These are phyloP conservation scores for Echinochloa phyllopogon DNA, from an alignment of 176 grass and related monocot genomes.

Conservation along the genomic window DNA sequence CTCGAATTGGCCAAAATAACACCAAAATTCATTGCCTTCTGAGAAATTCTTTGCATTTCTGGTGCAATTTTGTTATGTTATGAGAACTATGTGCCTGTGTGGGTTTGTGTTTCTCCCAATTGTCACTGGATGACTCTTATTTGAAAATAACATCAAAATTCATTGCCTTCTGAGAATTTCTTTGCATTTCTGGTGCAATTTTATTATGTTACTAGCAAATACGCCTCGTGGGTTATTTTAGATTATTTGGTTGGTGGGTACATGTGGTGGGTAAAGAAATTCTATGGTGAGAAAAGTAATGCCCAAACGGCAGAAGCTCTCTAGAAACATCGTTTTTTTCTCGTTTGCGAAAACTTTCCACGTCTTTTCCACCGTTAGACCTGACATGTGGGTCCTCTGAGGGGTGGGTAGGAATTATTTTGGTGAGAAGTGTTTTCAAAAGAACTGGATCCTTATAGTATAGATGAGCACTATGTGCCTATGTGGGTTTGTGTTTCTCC, in stretches of 20 bases:
- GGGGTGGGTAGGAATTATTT: too few species aligned
- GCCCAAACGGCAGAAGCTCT: too few species aligned
- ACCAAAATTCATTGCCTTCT: neutral
- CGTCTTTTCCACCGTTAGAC: too few species aligned
- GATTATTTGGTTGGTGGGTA: too few species aligned
- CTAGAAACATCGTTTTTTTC: too few species aligned
- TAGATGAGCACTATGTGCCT: neutral
- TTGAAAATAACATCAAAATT: neutral
- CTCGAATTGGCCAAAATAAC: neutral
- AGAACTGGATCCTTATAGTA: too few species aligned
- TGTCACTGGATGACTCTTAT: constrained; percentile 20
- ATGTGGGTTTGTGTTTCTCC: neutral
- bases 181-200: neutral
- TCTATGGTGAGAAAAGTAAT: too few species aligned
- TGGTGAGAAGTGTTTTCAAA: too few species aligned
- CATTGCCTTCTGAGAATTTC: neutral
- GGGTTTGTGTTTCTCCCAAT: neutral
- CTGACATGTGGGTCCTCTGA: too few species aligned
- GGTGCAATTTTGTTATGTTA: neutral
- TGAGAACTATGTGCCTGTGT: neutral
- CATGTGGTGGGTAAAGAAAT: too few species aligned
- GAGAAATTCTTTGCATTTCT: neutral
- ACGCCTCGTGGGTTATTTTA: too few species aligned
- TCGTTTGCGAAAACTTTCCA: too few species aligned
- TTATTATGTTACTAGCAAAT: neutral